A percentile compares a stretch with the other conserved stretches of the same genome.
Conservation (phyloP, 305 asterid species). For the Fraxinus latifolia region DNA sequence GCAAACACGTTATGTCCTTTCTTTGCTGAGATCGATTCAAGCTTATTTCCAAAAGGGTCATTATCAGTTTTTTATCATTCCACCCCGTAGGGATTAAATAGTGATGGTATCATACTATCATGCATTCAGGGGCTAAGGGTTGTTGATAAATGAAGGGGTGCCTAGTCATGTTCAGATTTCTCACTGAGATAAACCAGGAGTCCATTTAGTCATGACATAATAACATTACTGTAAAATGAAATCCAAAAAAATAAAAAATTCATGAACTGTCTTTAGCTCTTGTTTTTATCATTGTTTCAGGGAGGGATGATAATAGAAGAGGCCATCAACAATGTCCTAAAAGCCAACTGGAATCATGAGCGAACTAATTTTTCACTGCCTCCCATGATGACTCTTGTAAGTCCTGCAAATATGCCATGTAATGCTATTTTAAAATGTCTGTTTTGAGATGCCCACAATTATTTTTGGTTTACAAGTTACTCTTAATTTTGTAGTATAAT, state of each 20-base stretch:
- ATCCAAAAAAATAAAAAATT: neutral
- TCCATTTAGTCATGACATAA: neutral
- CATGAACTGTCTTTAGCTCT: neutral
- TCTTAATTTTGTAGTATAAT: neutral
- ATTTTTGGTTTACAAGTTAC: neutral
- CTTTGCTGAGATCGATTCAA: neutral
- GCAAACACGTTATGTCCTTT: neutral
- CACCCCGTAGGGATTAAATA: neutral
- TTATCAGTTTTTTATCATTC: neutral
- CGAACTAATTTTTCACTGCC: slow-evolving; percentile 81
- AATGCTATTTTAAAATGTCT: slow-evolving; percentile 1
- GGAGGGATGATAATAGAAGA: slow-evolving; percentile 54
- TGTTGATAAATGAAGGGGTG: neutral
- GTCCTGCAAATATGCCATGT: slow-evolving; percentile 30
- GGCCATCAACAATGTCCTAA: slow-evolving; percentile 63
- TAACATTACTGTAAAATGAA: neutral
- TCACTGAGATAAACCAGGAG: neutral
- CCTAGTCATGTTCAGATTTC: neutral
- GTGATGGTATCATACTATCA: neutral
- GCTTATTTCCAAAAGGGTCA: neutral
- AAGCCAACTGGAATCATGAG: slow-evolving; percentile 88
- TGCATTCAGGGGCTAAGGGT: neutral
- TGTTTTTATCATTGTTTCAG: slow-evolving; percentile 38
- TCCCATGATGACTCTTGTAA: slow-evolving; percentile 87
- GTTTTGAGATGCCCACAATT: slow-evolving; percentile 9